These are phyloP conservation scores for Penicillium chermesinum DNA, from an alignment of 495 filamentous ascomycete genomes.

Conservation along the genomic window DNA sequence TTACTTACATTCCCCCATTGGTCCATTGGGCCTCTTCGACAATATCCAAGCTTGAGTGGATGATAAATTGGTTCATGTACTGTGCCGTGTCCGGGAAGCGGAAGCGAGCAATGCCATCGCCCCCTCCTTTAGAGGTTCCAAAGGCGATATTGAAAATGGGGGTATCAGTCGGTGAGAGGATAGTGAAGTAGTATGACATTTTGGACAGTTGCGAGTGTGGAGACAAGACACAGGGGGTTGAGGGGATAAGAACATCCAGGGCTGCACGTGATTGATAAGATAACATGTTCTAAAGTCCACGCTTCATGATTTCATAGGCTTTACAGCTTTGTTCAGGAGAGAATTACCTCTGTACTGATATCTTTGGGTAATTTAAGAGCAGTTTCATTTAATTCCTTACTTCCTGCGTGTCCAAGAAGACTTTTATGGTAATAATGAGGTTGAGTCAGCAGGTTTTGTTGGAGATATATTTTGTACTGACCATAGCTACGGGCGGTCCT, in stretches of 20 bases:
- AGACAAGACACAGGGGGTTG: conserved; percentile 5
- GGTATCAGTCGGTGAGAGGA: conserved; percentile 88
- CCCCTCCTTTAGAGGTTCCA: conserved; percentile 89
- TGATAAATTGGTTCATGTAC: conserved; percentile 95
- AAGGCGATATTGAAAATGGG: conserved; percentile 95
- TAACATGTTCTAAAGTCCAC: background rate
- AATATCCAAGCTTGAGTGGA: conserved; percentile 86
- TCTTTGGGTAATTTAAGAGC: conserved; percentile 52
- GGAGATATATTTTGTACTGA: too few relatives aligned
- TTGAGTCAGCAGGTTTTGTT: too few relatives aligned
- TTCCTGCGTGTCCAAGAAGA: too few relatives aligned
- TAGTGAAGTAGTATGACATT: conserved; percentile 97
- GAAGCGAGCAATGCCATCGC: conserved; percentile 78
- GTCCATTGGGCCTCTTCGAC: conserved; percentile 95
- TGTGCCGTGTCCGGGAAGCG: conserved; percentile 76
- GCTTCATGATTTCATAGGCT: too few relatives aligned
- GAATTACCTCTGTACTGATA: conserved; percentile 57
- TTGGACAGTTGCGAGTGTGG: conserved; percentile 13
- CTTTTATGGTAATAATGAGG: conserved; percentile 49
- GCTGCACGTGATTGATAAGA: conserved; percentile 21
- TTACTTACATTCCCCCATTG: conserved; percentile 63
- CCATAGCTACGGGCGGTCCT: too few relatives aligned
- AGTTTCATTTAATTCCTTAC: too few relatives aligned
- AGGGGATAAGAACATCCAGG: conserved; percentile 1
- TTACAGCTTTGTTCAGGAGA: conserved; percentile 49